Evolutionary conservation across 768 basidiomycete species (phyloP).

Genomic region (Leucocoprinus leucothites): DNA sequence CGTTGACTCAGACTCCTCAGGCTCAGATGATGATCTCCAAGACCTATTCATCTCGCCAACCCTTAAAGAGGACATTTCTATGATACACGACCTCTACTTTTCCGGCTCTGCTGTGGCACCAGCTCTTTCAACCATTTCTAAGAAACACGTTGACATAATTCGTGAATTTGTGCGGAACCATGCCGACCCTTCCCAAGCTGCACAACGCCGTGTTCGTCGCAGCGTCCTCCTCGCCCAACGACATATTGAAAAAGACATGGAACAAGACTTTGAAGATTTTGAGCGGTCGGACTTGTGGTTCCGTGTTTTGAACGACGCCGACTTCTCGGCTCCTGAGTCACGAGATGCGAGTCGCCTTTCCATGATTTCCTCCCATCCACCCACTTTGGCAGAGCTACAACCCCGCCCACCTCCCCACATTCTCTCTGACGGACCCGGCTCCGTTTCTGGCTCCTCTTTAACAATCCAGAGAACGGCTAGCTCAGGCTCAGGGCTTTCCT

Average conservation of each 20-base stretch:
- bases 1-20: constrained; percentile 69
- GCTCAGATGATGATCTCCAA: constrained; percentile 53
- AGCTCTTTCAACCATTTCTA: constrained; percentile 59
- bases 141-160: constrained; percentile 69
- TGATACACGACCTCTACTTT: constrained; percentile 90
- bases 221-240: constrained; percentile 83
- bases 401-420: background rate
- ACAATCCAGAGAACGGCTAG: constrained; percentile 38
- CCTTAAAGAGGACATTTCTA: constrained; percentile 80
- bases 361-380: constrained; percentile 8
- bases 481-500: constrained; percentile 36
- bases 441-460: constrained; percentile 34
- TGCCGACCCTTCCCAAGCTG: constrained; percentile 36
- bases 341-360: constrained; percentile 12
- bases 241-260: constrained; percentile 87
- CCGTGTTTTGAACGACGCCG: constrained; percentile 75
- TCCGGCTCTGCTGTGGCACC: constrained; percentile 54
- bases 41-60: constrained; percentile 56
- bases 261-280: constrained; percentile 89
- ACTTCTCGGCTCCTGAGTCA: constrained; percentile 28
- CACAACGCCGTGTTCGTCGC: constrained; percentile 59
- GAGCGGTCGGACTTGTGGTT: constrained; percentile 89
- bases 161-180: constrained; percentile 56
- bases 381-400: background rate
- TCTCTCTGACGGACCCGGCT: constrained; percentile 33